A percentile compares a stretch with the other conserved stretches of the same genome.
Conservation (phyloP, 176 grass and related monocot genomes). For the Zoysia japonica region DNA sequence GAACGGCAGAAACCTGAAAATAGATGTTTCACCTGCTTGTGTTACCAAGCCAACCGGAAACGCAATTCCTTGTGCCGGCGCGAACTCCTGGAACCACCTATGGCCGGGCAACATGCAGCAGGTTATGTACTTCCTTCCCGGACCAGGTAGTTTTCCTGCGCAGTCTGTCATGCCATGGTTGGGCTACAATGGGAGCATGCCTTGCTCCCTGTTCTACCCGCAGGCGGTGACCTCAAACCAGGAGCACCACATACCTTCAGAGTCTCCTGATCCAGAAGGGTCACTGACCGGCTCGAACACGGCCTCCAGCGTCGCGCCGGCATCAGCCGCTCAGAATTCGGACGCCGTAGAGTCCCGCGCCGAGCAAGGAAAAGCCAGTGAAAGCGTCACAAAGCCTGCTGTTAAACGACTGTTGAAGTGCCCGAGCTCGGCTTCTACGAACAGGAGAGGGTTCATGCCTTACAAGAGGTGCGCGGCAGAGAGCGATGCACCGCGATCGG, state of each 20-base stretch:
- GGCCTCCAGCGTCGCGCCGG: constrained; percentile 22
- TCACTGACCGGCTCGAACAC: constrained; percentile 71
- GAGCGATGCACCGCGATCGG: constrained; percentile 41
- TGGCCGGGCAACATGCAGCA: constrained; percentile 47
- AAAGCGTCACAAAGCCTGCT: not conserved
- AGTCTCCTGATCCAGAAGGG: constrained; percentile 42
- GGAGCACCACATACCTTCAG: constrained; percentile 28
- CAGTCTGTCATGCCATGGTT: constrained; percentile 39
- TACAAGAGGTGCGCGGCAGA: constrained; percentile 59
- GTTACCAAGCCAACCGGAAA: not conserved
- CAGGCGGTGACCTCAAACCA: constrained; percentile 22
- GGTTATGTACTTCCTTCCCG: constrained; percentile 50
- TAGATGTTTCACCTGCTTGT: constrained; percentile 18
- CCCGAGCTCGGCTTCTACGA: constrained; percentile 35
- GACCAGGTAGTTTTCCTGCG: constrained; percentile 31
- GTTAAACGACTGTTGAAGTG: constrained; percentile 29
- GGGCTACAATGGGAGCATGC: constrained; percentile 42
- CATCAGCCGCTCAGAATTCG: constrained; percentile 24
- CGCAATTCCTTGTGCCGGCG: constrained; percentile 8
- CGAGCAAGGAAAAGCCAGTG: constrained; percentile 29
- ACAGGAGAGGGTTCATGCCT: constrained; percentile 60
- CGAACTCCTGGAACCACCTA: constrained; percentile 43
- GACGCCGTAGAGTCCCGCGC: constrained; percentile 39
- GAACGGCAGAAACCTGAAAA: not conserved
- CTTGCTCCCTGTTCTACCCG: constrained; percentile 47